Conservation (phyloP, 2,329 filamentous ascomycete species). For the Penicillium frequentans region DNA sequence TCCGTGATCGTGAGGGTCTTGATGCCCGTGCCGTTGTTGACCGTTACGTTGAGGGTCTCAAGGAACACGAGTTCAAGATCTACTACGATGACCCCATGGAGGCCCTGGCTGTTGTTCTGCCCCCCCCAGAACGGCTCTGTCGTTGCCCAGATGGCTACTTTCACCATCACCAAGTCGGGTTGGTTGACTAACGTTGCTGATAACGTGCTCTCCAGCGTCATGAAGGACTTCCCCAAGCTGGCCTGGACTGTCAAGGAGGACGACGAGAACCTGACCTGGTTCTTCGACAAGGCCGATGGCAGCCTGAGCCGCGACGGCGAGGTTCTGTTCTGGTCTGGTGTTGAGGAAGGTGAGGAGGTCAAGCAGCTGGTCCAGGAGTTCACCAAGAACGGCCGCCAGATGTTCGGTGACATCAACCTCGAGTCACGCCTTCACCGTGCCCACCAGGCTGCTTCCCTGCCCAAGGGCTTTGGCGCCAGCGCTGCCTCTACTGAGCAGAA, state of each 20-base stretch:
- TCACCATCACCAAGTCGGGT: conserved; percentile 89
- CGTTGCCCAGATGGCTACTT: conserved; percentile 80
- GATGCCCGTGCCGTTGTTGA: conserved; percentile 83
- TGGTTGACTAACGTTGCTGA: conserved; percentile 95
- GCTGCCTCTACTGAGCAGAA: conserved; percentile 58
- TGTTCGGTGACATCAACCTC: conserved; percentile 86
- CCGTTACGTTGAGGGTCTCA: conserved; percentile 77
- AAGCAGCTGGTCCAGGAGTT: conserved; percentile 83
- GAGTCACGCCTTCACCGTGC: conserved; percentile 81
- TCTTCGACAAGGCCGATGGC: conserved; percentile 95
- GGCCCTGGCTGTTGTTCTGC: conserved; percentile 84
- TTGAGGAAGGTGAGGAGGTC: conserved; percentile 78
- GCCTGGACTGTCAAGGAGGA: conserved; percentile 96
- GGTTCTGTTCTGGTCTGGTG: conserved; percentile 95
- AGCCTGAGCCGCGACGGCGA: conserved; percentile 82
- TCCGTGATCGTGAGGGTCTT: conserved; percentile 77
- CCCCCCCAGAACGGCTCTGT: conserved; percentile 65
- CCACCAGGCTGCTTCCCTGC: conserved; percentile 65
- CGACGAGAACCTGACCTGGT: conserved; percentile 97
- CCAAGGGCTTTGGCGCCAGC: conserved; percentile 46
- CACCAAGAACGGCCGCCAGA: conserved; percentile 74
- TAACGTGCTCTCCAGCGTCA: conserved; percentile 90
- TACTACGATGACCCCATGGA: conserved; percentile 96
- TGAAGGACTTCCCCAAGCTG: conserved; percentile 87
- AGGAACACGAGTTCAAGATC: conserved; percentile 78